Conservation (phyloP, 352 stramenopile species). For the Phytophthora sp. region DNA sequence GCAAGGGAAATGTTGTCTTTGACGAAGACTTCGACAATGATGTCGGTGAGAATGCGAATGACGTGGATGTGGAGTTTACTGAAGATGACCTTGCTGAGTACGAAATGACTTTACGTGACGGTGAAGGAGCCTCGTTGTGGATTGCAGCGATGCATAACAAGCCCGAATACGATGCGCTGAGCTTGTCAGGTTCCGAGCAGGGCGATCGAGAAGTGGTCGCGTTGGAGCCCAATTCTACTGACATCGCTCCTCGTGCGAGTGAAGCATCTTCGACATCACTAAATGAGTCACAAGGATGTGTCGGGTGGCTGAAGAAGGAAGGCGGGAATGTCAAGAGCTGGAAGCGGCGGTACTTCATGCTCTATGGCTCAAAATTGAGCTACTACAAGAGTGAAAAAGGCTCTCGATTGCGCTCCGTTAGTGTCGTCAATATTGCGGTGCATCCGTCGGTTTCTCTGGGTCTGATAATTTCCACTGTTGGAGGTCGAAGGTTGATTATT, state of each 20-base stretch:
- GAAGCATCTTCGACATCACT: slow-evolving; percentile 23
- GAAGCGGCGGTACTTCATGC: slow-evolving; percentile 79
- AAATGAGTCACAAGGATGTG: slow-evolving; percentile 45
- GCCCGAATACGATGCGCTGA: slow-evolving; percentile 35
- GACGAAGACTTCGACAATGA: slow-evolving; percentile 69
- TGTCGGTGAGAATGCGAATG: slow-evolving; percentile 32
- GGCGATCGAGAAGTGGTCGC: slow-evolving; percentile 19
- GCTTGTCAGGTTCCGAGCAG: slow-evolving; percentile 23
- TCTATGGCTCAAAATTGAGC: slow-evolving; percentile 70
- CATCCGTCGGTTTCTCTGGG: slow-evolving; percentile 45
- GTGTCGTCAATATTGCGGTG: slow-evolving; percentile 45
- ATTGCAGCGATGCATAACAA: slow-evolving; percentile 62
- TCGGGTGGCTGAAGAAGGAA: slow-evolving; percentile 78
- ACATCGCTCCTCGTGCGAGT: slow-evolving; percentile 17
- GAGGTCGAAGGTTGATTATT: slow-evolving; percentile 60
- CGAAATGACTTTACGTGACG: slow-evolving; percentile 32
- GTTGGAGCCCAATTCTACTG: slow-evolving; percentile 2
- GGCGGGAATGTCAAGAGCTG: slow-evolving; percentile 69
- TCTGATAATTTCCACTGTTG: slow-evolving; percentile 50
- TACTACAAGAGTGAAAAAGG: slow-evolving; percentile 82
- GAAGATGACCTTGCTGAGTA: slow-evolving; percentile 40
- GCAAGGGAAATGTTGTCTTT: slow-evolving; percentile 39
- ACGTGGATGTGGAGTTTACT: slow-evolving; percentile 40
- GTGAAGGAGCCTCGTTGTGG: slow-evolving; percentile 54
- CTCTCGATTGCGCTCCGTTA: slow-evolving; percentile 53